phyloP scores from a whole-genome alignment of 2,329 filamentous ascomycete species.

The Fusarium bulbicola region DNA sequence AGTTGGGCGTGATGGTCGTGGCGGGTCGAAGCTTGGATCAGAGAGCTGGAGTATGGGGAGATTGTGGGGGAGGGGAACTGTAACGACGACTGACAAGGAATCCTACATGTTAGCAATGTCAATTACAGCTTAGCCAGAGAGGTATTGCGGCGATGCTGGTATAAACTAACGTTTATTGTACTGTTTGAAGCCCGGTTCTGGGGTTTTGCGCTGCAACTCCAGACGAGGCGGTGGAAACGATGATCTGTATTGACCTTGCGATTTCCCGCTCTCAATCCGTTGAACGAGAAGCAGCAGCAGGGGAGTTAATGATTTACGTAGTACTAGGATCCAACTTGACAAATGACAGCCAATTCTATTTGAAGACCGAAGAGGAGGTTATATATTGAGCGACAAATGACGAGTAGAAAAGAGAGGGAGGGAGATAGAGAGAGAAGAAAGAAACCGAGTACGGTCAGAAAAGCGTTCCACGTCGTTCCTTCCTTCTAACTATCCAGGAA shows the following conservation, averaged over 20 bases:
- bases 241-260: constrained; percentile 30
- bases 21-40: constrained; percentile 26
- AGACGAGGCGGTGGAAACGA: constrained; percentile 37
- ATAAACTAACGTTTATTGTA: constrained; percentile 16
- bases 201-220: constrained; percentile 39
- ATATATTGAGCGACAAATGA: constrained; percentile 25
- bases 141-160: background rate
- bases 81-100: constrained; percentile 14
- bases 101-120: constrained; percentile 14
- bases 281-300: constrained; percentile 43
- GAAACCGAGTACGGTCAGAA: constrained; percentile 11
- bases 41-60: constrained; percentile 16
- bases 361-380: background rate
- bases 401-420: constrained; percentile 8
- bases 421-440: constrained; percentile 4
- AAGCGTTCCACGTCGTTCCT: constrained; percentile 22
- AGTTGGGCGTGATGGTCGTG: constrained; percentile 4
- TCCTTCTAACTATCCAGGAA: constrained; percentile 24
- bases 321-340: constrained; percentile 8
- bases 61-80: constrained; percentile 28
- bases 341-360: background rate
- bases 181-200: constrained; percentile 1
- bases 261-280: constrained; percentile 34
- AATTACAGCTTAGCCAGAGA: background rate
- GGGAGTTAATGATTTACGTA: background rate